phyloP scores from a whole-genome alignment of 768 basidiomycete genomes.

The Kwoniella heveanensis region DNA sequence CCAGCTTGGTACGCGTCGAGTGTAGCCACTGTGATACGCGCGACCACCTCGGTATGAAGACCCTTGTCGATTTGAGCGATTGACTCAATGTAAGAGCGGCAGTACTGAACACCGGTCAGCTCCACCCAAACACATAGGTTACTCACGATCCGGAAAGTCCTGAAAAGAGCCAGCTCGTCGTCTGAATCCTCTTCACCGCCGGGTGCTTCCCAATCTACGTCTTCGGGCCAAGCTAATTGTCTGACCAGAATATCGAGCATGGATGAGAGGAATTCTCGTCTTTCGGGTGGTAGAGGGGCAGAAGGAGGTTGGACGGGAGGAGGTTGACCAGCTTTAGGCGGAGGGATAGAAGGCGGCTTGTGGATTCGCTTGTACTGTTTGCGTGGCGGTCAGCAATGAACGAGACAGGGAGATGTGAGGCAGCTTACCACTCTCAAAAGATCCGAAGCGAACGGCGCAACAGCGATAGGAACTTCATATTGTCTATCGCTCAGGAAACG shows the following conservation, averaged over 20 bases:
- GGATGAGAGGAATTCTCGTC: conserved; percentile 74
- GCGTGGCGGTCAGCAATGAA: background rate
- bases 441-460: conserved; percentile 76
- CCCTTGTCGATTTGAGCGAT: conserved; percentile 81
- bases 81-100: conserved; percentile 66
- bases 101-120: conserved; percentile 18
- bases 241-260: conserved; percentile 75
- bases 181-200: conserved; percentile 66
- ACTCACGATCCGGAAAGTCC: conserved; percentile 77
- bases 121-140: background rate
- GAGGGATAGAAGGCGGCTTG: conserved; percentile 57
- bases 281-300: conserved; percentile 63
- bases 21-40: conserved; percentile 71
- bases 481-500: conserved; percentile 87
- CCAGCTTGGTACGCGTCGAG: conserved; percentile 65
- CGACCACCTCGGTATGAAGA: conserved; percentile 77
- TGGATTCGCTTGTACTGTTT: conserved; percentile 71
- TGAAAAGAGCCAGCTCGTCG: conserved; percentile 80
- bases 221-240: conserved; percentile 79
- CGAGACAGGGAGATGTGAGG: background rate
- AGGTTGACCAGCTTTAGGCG: conserved; percentile 30
- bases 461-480: conserved; percentile 81
- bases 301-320: conserved; percentile 54
- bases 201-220: conserved; percentile 67
- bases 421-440: conserved; percentile 71